Conservation (phyloP, 2,329 filamentous ascomycete genomes). For the Alternaria triticimaculans region DNA sequence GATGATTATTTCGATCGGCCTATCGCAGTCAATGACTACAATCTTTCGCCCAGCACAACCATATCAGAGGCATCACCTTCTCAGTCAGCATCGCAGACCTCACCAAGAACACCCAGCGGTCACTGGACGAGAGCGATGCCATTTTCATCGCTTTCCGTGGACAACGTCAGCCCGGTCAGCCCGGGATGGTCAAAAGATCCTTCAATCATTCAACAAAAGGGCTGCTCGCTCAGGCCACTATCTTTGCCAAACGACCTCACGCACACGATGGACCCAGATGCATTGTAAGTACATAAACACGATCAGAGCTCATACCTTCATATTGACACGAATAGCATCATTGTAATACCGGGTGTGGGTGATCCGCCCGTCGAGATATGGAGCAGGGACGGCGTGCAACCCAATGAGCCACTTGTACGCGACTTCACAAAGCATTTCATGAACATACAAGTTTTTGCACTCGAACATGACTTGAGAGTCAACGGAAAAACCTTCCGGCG, state of each 20-base stretch:
- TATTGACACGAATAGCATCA: too few species aligned
- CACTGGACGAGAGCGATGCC: background rate
- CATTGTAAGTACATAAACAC: background rate
- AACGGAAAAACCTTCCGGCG: background rate
- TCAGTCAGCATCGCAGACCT: background rate
- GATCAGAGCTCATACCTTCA: too few species aligned
- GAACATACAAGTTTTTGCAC: background rate
- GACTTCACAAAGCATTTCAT: background rate
- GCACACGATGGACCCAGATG: background rate
- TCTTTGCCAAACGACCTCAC: accelerated
- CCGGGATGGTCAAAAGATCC: background rate
- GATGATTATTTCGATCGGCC: background rate
- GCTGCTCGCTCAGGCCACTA: background rate
- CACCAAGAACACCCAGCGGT: background rate
- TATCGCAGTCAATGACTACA: background rate
- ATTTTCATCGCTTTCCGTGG: background rate
- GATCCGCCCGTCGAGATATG: background rate
- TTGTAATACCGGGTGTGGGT: background rate
- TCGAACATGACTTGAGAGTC: background rate
- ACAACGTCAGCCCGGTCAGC: background rate
- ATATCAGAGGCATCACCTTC: background rate
- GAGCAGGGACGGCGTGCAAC: background rate
- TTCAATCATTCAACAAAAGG: background rate
- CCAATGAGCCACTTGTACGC: background rate
- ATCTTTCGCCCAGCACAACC: background rate